Conservation (phyloP, 164 flowering plant species). For the Piper betle region DNA sequence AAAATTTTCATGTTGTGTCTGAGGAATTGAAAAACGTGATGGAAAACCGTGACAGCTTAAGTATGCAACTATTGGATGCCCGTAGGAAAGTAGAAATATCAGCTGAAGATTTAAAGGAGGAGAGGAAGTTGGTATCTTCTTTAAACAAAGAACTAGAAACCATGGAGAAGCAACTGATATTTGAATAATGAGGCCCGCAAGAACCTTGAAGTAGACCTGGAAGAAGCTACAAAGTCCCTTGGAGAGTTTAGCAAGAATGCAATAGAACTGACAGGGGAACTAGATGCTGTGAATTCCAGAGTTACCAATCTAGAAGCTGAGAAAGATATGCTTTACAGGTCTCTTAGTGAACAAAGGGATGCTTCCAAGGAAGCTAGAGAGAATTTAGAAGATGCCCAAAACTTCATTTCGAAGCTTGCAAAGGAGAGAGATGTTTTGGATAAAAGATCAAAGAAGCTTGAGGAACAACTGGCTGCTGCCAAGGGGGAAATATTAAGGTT, state of each 20-base stretch:
- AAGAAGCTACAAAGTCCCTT: slow-evolving; percentile 64
- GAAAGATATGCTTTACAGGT: slow-evolving; percentile 32
- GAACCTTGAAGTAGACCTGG: slow-evolving; percentile 50
- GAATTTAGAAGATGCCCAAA: slow-evolving; percentile 81
- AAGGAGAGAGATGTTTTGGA: slow-evolving; percentile 60
- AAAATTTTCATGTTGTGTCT: slow-evolving; percentile 31
- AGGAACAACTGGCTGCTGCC: slow-evolving; percentile 58
- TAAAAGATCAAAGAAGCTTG: slow-evolving; percentile 54
- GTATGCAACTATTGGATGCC: slow-evolving; percentile 46
- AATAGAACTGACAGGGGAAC: slow-evolving; percentile 38
- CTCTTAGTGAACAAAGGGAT: slow-evolving; percentile 48
- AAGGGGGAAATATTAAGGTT: slow-evolving; percentile 73
- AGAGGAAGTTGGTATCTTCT: slow-evolving; percentile 34
- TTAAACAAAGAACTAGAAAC: slow-evolving; percentile 40
- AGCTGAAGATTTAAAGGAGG: slow-evolving; percentile 41
- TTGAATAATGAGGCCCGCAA: slow-evolving; percentile 47
- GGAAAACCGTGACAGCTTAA: slow-evolving; percentile 29
- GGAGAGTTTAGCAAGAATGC: slow-evolving; percentile 59
- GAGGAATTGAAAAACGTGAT: slow-evolving; percentile 26
- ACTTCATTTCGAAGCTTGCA: slow-evolving; percentile 54
- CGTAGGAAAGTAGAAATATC: slow-evolving; percentile 38
- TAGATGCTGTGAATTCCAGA: slow-evolving; percentile 39
- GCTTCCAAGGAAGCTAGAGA: slow-evolving; percentile 40
- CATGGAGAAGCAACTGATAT: slow-evolving; percentile 39
- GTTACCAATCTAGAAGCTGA: slow-evolving; percentile 50